Base-by-base conservation (phyloP, 306 rosid genomes). In the Dalbergia cultrata region DNA sequence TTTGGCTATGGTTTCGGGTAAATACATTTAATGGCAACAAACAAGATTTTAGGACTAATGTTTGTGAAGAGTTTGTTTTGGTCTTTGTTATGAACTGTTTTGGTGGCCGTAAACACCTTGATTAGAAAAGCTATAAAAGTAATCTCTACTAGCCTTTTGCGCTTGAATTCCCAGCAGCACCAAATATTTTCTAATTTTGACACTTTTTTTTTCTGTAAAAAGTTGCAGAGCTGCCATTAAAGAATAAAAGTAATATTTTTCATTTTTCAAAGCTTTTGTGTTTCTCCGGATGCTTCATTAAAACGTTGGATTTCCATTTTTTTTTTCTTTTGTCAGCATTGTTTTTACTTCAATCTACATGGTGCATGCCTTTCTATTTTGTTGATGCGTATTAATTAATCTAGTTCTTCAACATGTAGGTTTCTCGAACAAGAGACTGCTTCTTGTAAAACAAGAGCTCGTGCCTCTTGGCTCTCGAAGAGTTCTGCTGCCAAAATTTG, bases 101-200 rank as follows among this genome's bases (percentile, higher is more conserved):
- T 45, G 67, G 76, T 78, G 80, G 59, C 83, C 74, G 8, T 78
- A 67, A 76, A 87, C 75, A 49, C 70, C 12, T 31, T 60, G 62
- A 35, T 47, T 33, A 63, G 57, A 61, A 34, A 81, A 65, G 62
- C 54, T 56, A 34, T 47, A 77, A 74, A 72, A 54, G 44, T 68
- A 56, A 22, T 33, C 57, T 63, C 61, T 45, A 45, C 34, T 56
- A 33, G 58, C 74, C 56, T 62, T 21, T 41, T 16, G 72, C 57
- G 53, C 49, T 79, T 58, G 53, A 37, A 79, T 45, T 83, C 71
- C 74, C 17, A 76, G 19, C 60, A 44, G 26, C 44, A 57, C 70
- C 66, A 58, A 76, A 67, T 22, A 56, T 61, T 72, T 57, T 82
- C 65, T 31, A 21, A 16, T 34, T 68, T 37, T 31, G 37, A 43